Evolutionary conservation across 352 stramenopile genomes (phyloP), one percentile per base, ranked within the genome.

Genomic region (Pythium biforme): DNA sequence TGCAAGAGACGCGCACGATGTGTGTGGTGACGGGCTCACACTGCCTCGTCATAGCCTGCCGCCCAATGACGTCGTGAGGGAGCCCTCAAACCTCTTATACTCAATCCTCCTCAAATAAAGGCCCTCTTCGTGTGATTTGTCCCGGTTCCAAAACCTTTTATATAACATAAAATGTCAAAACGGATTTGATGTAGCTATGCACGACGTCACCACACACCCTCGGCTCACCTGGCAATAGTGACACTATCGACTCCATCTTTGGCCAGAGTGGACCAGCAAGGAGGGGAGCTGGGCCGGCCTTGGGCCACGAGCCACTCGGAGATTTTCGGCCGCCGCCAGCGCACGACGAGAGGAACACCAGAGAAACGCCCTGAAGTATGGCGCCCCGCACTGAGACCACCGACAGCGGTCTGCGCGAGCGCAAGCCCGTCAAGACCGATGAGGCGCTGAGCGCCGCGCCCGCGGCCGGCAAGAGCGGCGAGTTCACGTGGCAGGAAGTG

Each of bases 401-500:
- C 31, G 55, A 49, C 41, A 41, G 39, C 62, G 72, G 78, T 12
- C 71, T 92, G 20, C 78, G 86, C 53, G 77, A 86, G 68, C 84
- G 84, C 69, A 88, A 90, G 60, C 25, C 48, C 23, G 20, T 26
- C 49, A 62, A 64, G 22, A 31, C 19, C 14, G 55, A 69, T 26
- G 66, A 73, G 11, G 53, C 63, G 31, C 8, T 11, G 39, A 27
- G 58, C 19, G 62, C 48, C 2, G 52, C 17, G 47, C 26, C 9
- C 39, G 41, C 56, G 4, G 45, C 73, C 22, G 39, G 34, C 34
- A 71, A 67, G 48, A 69, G 58, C 51, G 55, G 63, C 64, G 76
- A 79, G 55, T 97, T 90, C 75, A 98, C 94, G 60, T 98, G 92
- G 93, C 78, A 92, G 59, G 92, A 99, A 50, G 92, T 99, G 48